Base-by-base conservation (phyloP, 257 asterid species). In the Gynochthodes officinalis region DNA sequence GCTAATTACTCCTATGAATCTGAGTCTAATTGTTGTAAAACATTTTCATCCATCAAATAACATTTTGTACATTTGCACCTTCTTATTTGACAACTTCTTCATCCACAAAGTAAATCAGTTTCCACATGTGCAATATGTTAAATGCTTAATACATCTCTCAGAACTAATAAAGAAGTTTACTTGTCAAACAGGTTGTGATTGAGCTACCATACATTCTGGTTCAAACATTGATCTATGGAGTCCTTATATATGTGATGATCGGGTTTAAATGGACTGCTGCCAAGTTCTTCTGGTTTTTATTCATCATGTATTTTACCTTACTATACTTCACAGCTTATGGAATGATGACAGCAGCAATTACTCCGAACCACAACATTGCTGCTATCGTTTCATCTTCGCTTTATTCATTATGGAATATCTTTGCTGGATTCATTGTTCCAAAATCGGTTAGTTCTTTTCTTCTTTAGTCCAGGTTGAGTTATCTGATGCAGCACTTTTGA, bases 391-490 rank as follows among this genome's bases (percentile, higher is more conserved):
- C 98, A 25, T 79, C 92, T 0, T 82, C 84, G 14, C 88, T 88
- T 81, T 89, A 82, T 40, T 83, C 78, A 0, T 4, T 84, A 2
- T 89, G 96, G 96, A 92, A 89, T 79, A 82, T 92, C 35, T 92
- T 92, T 85, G 87, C 90, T 1, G 96, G 98, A 32, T 92, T 92
- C 87, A 65, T 89, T 74, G 74, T 92, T 67, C 96, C 97, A 52
- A 79, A 75, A 39, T 58, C 93, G 23, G 97, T 92, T 75, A 73
- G 91, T 69, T 21, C 1, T 59, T 39, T 7, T 18, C 13, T 48
- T 4, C 21, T 10, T 37, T 19, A 35, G 10, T 42, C 28, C 27
- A 25, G 42, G 42, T 37, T 37, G 42, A 37, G 42, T 37, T 37
- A 37, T 37, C 42, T 37, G 42, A 37, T 37, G 54, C n/a, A n/a